phyloP scores from a whole-genome alignment of 1,139 yeast genomes.

The Nematodospora anomalae region DNA sequence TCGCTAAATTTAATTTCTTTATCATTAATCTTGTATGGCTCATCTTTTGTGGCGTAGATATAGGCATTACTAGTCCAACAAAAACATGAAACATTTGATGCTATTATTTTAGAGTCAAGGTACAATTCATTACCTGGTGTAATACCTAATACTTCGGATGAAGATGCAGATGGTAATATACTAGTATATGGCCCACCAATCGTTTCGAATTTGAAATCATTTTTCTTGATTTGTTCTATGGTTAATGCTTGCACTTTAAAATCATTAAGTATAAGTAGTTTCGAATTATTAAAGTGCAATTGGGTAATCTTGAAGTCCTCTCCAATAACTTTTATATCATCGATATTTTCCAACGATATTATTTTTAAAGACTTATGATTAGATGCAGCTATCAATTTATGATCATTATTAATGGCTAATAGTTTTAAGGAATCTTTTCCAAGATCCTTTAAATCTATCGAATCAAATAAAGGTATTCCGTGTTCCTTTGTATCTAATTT shows the following conservation, averaged over 20 bases:
- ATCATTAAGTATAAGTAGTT: slow-evolving; percentile 23
- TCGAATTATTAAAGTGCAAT: slow-evolving; percentile 27
- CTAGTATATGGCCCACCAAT: slow-evolving; percentile 3
- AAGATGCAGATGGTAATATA: slow-evolving; percentile 10
- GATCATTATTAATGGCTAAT: slow-evolving; percentile 29
- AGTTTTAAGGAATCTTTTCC: slow-evolving; percentile 24
- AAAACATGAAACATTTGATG: slow-evolving; percentile 14
- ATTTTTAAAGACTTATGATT: slow-evolving; percentile 22
- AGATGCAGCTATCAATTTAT: slow-evolving; percentile 33
- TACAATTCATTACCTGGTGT: slow-evolving; percentile 6
- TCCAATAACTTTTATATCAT: slow-evolving; percentile 9
- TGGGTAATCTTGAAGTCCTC: slow-evolving; percentile 20
- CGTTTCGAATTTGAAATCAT: slow-evolving; percentile 8
- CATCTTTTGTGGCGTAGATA: slow-evolving; percentile 8
- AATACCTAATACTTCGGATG: slow-evolving; percentile 1
- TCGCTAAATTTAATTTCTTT: slow-evolving; percentile 7
- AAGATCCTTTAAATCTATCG: slow-evolving; percentile 24
- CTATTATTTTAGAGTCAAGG: slow-evolving; percentile 8
- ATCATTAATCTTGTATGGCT: slow-evolving; percentile 5
- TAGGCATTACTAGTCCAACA: slow-evolving; percentile 18
- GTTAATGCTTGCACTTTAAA: slow-evolving; percentile 8
- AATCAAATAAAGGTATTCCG: slow-evolving; percentile 29
- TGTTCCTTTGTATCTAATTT: slow-evolving; percentile 25
- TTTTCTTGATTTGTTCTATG: slow-evolving; percentile 7
- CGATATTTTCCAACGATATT: slow-evolving; percentile 12